Conservation (phyloP, 306 rosid genomes). For the Cotoneaster glaucophyllus region DNA sequence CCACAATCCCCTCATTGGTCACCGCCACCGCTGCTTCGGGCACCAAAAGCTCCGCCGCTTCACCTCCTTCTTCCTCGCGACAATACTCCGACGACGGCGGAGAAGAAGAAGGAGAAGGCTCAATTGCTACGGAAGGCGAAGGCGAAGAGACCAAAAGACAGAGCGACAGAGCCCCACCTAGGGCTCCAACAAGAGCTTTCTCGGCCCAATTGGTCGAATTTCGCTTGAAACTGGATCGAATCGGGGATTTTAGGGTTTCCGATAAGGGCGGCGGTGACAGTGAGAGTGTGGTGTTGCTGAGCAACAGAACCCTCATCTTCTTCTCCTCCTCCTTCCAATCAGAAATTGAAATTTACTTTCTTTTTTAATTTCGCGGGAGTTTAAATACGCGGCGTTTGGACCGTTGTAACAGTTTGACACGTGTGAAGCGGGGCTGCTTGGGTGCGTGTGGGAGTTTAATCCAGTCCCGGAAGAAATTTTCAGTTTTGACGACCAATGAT, state of each 20-base stretch:
- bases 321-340: background rate
- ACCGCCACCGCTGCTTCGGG: slow-evolving; percentile 27
- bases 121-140: slow-evolving; percentile 28
- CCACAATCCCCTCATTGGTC: slow-evolving; percentile 65
- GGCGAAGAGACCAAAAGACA: slow-evolving; percentile 34
- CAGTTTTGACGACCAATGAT: too few species aligned
- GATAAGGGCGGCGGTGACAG: slow-evolving; percentile 14
- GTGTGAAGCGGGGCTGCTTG: background rate
- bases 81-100: slow-evolving; percentile 37
- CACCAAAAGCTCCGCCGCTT: slow-evolving; percentile 10
- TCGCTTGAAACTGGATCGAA: slow-evolving; percentile 1
- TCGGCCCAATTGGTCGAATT: slow-evolving; percentile 16
- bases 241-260: slow-evolving; percentile 13
- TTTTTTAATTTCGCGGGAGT: background rate
- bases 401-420: background rate
- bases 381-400: background rate
- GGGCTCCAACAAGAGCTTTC: slow-evolving; percentile 26
- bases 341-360: background rate
- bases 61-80: slow-evolving; percentile 30
- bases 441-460: background rate
- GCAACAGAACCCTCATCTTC: slow-evolving; percentile 37
- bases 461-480: too few species aligned
- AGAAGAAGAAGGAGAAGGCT: slow-evolving; percentile 15
- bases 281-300: slow-evolving; percentile 23
- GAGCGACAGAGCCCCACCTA: slow-evolving; percentile 46